Base-by-base conservation (phyloP, 371 early-diverging fungal genomes). In the Actinomortierella wolfii region DNA sequence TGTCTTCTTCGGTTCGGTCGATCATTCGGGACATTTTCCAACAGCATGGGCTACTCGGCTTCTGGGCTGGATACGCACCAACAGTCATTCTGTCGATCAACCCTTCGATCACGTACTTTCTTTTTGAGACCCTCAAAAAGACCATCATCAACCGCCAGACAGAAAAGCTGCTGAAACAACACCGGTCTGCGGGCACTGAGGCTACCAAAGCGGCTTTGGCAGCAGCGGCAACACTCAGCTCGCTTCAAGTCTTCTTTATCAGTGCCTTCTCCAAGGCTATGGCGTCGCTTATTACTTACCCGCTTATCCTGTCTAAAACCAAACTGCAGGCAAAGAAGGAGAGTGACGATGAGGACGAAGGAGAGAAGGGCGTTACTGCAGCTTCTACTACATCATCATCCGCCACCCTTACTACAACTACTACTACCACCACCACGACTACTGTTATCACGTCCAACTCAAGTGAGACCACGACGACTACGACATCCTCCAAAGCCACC, bases 41-140 rank as follows among this genome's bases (percentile, higher is more conserved):
- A 9, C 76, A 83, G 60, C 82, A 82, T 51, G 84, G 84, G 0
- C 65, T 83, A 23, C 62, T 73, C 2, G 86, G 84, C 0, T 82
- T 86, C 57, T 86, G 86, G 86, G 81, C 84, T 50, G 86, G 86
- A 2, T 86, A 86, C 54, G 81, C 83, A 18, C 84, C 86, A 4
- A 84, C 86, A 0, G 81, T 83, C 39, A 73, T 84, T 13, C 67
- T 86, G 24, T 83, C 83, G 9, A 78, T 81, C 45, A 86, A 86
- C 44, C 86, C 86, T 0, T 86, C 86, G 1, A 84, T 86, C 64
- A 86, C 86, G 34, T 86, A 86, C 43, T 86, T 86, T 56, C 73
- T 82, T 11, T 84, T 86, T 58, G 86, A 86, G 68, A 82, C 82
- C 39, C 57, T 82, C 42, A 86, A 83, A 40, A 59, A 68, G 15